phyloP scores from a whole-genome alignment of 2,329 filamentous ascomycete genomes.

The Whalleya microplaca region DNA sequence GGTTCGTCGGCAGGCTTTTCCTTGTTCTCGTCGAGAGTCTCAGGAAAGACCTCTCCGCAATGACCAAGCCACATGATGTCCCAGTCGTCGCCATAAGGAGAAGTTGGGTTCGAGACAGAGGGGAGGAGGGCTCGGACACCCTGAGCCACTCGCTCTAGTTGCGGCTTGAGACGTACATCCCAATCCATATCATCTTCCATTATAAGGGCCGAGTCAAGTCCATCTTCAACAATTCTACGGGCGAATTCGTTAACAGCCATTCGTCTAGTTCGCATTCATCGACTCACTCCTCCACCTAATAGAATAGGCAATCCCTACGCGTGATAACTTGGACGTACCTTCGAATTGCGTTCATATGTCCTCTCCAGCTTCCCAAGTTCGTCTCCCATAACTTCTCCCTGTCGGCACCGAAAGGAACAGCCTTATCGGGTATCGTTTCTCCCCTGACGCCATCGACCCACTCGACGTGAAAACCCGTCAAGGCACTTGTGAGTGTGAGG shows the following conservation, averaged over 20 bases:
- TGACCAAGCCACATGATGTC: slow-evolving; percentile 37
- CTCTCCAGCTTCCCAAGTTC: slow-evolving; percentile 46
- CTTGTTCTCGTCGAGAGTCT: slow-evolving; percentile 31
- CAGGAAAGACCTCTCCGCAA: slow-evolving; percentile 37
- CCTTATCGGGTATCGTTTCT: slow-evolving; percentile 45
- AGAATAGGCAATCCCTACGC: slow-evolving; percentile 17
- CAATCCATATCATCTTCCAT: slow-evolving; percentile 47
- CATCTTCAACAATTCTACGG: slow-evolving; percentile 39
- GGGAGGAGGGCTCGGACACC: slow-evolving; percentile 38
- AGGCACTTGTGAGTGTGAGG: slow-evolving; percentile 45
- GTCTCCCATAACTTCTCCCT: slow-evolving; percentile 33
- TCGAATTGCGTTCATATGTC: slow-evolving; percentile 44
- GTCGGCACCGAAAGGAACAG: slow-evolving; percentile 41
- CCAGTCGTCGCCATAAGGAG: slow-evolving; percentile 35
- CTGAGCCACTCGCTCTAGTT: slow-evolving; percentile 38
- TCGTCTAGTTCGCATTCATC: slow-evolving; percentile 9
- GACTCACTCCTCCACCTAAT: neutral
- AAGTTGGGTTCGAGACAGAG: slow-evolving; percentile 18
- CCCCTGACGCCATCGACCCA: slow-evolving; percentile 49
- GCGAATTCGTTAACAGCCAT: neutral
- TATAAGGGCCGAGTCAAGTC: slow-evolving; percentile 41
- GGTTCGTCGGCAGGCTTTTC: slow-evolving; percentile 27
- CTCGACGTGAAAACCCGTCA: slow-evolving; percentile 47
- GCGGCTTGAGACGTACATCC: slow-evolving; percentile 41
- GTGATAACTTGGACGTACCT: slow-evolving; percentile 31